phyloP scores from a whole-genome alignment of 1,284 basidiomycete genomes.

The Cryptococcus sp. region DNA sequence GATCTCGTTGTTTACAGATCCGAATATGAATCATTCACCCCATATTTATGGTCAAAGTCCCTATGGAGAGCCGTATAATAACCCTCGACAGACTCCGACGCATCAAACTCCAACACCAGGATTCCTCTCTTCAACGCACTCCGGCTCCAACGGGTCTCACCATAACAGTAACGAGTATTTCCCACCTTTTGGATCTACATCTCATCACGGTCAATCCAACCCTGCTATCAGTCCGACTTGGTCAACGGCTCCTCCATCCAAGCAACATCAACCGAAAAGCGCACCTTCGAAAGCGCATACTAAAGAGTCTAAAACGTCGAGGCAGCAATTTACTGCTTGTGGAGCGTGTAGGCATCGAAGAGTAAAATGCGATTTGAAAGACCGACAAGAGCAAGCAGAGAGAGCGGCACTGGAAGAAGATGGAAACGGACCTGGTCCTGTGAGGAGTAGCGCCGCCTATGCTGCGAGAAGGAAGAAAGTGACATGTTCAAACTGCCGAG shows the following conservation, averaged over 20 bases:
- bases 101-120: not conserved
- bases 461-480: constrained; percentile 44
- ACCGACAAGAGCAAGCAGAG: constrained; percentile 35
- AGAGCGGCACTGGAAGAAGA: constrained; percentile 9
- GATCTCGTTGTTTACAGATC: not conserved
- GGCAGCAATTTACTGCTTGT: constrained; percentile 80
- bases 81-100: too few species aligned
- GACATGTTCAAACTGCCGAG: constrained; percentile 76
- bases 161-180: constrained; percentile 14
- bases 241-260: not conserved
- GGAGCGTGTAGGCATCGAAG: constrained; percentile 83
- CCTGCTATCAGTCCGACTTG: not conserved
- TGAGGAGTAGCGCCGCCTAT: not conserved
- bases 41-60: not conserved
- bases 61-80: too few species aligned
- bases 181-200: not conserved
- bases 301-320: constrained; percentile 48
- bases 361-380: constrained; percentile 45
- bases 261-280: not conserved
- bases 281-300: not conserved
- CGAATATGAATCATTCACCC: not conserved
- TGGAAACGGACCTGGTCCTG: not conserved
- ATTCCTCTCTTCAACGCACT: not conserved
- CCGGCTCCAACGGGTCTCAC: not conserved
- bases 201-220: not conserved